phyloP scores from a whole-genome alignment of 192 early-diverging fungal species.

The Coemansia sp. region DNA sequence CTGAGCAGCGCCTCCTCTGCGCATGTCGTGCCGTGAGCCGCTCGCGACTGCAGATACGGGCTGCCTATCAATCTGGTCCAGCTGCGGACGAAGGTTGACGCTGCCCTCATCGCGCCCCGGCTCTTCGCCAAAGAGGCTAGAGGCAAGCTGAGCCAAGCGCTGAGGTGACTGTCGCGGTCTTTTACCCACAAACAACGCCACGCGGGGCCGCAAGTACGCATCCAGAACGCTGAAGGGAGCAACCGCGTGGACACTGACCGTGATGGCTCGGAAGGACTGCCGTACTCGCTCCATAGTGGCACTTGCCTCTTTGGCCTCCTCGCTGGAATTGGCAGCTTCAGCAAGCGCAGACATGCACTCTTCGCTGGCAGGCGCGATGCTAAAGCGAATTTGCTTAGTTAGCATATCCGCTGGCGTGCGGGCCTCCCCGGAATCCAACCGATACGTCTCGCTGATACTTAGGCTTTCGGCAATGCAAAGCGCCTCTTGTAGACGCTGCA shows the following conservation, averaged over 20 bases:
- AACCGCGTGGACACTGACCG: conserved; percentile 84
- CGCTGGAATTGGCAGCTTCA: conserved; percentile 46
- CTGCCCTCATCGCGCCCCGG: background rate
- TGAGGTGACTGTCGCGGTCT: background rate
- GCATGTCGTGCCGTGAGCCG: conserved; percentile 5
- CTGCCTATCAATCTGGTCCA: conserved; percentile 14
- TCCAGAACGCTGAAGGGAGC: conserved; percentile 80
- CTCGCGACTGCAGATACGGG: background rate
- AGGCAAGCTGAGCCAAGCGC: background rate
- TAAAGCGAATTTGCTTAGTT: conserved; percentile 72
- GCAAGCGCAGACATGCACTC: background rate
- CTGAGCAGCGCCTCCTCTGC: background rate
- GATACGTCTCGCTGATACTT: conserved; percentile 63
- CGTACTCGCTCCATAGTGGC: conserved; percentile 23
- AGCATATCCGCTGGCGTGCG: conserved; percentile 65
- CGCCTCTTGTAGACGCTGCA: conserved; percentile 70
- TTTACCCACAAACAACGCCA: conserved; percentile 37
- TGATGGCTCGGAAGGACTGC: conserved; percentile 44
- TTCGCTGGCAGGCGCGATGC: conserved; percentile 57
- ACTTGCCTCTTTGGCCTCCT: conserved; percentile 12
- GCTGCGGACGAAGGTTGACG: conserved; percentile 9
- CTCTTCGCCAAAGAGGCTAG: background rate
- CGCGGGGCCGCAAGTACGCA: conserved; percentile 70
- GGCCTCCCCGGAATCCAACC: conserved; percentile 36
- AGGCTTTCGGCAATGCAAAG: conserved; percentile 65